Base-by-base conservation (phyloP, 129 eudicot species). In the Flaveria ramosissima region DNA sequence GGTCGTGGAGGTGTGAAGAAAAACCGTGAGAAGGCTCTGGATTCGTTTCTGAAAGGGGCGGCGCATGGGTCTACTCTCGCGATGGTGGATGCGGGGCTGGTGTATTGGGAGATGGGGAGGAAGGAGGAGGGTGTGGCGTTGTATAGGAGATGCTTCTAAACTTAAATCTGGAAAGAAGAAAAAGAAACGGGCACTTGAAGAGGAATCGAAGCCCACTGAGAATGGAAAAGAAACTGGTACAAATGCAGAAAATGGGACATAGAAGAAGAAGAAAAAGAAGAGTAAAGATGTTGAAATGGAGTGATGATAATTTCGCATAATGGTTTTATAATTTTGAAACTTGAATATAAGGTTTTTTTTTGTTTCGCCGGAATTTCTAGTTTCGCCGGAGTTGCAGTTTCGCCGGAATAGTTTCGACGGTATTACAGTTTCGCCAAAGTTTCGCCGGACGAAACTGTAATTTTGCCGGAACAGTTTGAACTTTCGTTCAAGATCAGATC, bases 81-180 rank as follows among this genome's bases (percentile, higher is more conserved):
- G 3, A 91, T 94, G 98, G 98, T 94, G 79, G 98, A 94, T 73
- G 97, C 93, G 2, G 98, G 98, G 1, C 74, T 94, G 89, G 71
- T 94, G 36, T 91, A 84, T 76, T 91, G 97, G 97, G 98, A 94
- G 68, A 89, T 84, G 85, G 98, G 97, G 72, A 83, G 41, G 72
- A 94, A 76, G 41, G 90, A 86, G n/a, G 84, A 91, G 76, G 97
- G 88, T 53, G 27, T 91, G 16, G 79, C 23, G 32, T 68, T 86
- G 76, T 94, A 94, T 42, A 41, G 83, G 43, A 84, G 75, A 71
- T 70, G 90, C 88, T 0, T 59, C 78, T 63, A 78, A 79, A 72
- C 4, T 73, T n/a, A 82, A 82, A 65, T 52, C 85, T 7, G 96
- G 80, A 77, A 92, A 90, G 90, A 90, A 89, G 91, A 92, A 92